Evolutionary conservation across 2,329 filamentous ascomycete species (phyloP).

Genomic region (Pseudogymnoascus sp.): DNA sequence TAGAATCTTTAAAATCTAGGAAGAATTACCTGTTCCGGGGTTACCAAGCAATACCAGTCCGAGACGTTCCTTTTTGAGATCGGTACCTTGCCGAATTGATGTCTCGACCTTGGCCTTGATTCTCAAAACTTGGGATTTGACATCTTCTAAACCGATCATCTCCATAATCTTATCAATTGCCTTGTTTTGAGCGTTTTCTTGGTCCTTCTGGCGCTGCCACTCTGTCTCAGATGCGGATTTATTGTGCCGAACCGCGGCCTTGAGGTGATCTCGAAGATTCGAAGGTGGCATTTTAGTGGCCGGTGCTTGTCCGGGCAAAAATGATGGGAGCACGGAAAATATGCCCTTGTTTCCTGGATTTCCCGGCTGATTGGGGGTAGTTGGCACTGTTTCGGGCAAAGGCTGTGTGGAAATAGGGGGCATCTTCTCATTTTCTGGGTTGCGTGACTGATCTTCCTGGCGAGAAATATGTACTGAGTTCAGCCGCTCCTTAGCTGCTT

Average conservation of each 20-base stretch:
- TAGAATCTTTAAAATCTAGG: no score
- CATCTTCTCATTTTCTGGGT: no score
- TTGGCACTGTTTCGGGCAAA: no score
- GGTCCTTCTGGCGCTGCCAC: conserved; percentile 51
- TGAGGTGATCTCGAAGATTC: conserved; percentile 16
- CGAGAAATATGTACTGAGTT: no score
- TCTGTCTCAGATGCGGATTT: conserved; percentile 36
- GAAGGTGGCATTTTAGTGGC: no score
- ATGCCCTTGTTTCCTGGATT: no score
- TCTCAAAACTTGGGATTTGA: conserved; percentile 55
- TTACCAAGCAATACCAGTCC: conserved; percentile 61
- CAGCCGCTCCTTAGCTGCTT: no score
- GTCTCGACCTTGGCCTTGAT: conserved; percentile 60
- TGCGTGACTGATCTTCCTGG: no score
- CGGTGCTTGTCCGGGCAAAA: no score
- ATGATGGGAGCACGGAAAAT: no score
- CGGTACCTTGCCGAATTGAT: conserved; percentile 46
- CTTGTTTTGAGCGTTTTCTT: conserved; percentile 43
- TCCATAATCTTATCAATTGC: conserved; percentile 57
- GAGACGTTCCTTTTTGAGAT: conserved; percentile 51
- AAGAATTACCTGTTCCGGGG: conserved; percentile 69
- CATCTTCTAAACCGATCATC: conserved; percentile 63
- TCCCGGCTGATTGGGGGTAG: no score
- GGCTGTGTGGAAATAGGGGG: no score
- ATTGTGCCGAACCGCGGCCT: conserved; percentile 19